Conservation (phyloP, 768 basidiomycete genomes). For the Strobilomyces confusus region DNA sequence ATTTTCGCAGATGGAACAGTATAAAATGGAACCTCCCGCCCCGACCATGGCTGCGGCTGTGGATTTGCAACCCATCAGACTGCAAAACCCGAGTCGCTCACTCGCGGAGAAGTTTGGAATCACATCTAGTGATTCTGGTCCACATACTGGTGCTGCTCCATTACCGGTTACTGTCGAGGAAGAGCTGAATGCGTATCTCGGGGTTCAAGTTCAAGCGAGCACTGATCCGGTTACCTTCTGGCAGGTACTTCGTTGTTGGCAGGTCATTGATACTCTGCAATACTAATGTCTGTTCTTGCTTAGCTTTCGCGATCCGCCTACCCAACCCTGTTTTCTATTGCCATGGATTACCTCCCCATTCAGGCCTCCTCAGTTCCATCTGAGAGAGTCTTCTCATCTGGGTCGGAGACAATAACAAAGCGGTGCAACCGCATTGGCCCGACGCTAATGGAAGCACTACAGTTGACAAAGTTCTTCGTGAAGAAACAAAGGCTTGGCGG, state of each 20-base stretch:
- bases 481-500: too few relatives aligned
- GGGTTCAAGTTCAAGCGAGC: neutral
- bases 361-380: neutral
- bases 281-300: too few relatives aligned
- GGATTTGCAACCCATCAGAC: too few relatives aligned
- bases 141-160: neutral
- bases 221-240: neutral
- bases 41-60: too few relatives aligned
- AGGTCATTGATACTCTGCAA: too few relatives aligned
- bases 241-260: neutral
- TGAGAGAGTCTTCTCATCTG: neutral
- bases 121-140: too few relatives aligned
- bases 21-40: too few relatives aligned
- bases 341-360: neutral
- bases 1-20: too few relatives aligned
- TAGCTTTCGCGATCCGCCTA: neutral
- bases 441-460: neutral
- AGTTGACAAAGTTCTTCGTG: too few relatives aligned
- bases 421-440: neutral
- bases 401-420: neutral
- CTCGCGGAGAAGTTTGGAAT: too few relatives aligned
- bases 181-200: neutral
- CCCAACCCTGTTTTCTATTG: neutral
- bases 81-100: too few relatives aligned
- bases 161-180: neutral